Base-by-base conservation (phyloP, 2,329 filamentous ascomycete species). In the Gnomoniopsis smithogilvyi region DNA sequence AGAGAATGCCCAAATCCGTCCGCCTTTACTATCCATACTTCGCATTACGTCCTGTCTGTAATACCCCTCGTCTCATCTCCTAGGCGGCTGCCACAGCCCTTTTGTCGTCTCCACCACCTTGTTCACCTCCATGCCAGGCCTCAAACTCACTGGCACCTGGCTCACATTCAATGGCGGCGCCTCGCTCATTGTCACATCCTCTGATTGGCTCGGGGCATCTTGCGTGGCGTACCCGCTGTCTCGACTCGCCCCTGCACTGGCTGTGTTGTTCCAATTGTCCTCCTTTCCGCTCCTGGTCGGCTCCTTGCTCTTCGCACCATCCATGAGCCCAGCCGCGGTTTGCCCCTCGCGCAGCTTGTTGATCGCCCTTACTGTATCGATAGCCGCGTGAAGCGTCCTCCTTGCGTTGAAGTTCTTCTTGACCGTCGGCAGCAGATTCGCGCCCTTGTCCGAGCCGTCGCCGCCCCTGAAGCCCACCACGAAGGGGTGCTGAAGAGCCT, bases 401-500 rank as follows among this genome's bases (percentile, higher is more conserved):
- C 86, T 79, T 46, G 86, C 86, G 67, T 89, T 89, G 76, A 89
- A 89, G 76, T 89, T 89, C 81, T 88, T 88, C 80, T 88, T 87
- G 70, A 89, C 85, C 7, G 83, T 85, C 10, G 86, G 86, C 62
- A 89, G 74, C 64, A 89, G 74, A 75, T 89, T 87, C 72, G 83
- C 79, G 67, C 82, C 82, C 71, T 77, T 79, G 62, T 75, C 74
- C 51, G 64, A 66, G 52, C 71, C 74, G 63, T 73, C 80, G 47
- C 73, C 72, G 30, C 69, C 70, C 36, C 74, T 70, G 67, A 76
- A 80, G 57, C 80, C 81, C 7, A 83, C 80, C 15, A 89, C 81
- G 71, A 89, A 89, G 43, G 84, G 80, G 66, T 89, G 86, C 63
- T 84, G 81, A 34, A 89, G 80, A 26, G 86, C 86, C 69, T 88